These are phyloP conservation scores for Sporothrix variecibatus DNA, from an alignment of 2,329 filamentous ascomycete genomes.

Conservation along the genomic window DNA sequence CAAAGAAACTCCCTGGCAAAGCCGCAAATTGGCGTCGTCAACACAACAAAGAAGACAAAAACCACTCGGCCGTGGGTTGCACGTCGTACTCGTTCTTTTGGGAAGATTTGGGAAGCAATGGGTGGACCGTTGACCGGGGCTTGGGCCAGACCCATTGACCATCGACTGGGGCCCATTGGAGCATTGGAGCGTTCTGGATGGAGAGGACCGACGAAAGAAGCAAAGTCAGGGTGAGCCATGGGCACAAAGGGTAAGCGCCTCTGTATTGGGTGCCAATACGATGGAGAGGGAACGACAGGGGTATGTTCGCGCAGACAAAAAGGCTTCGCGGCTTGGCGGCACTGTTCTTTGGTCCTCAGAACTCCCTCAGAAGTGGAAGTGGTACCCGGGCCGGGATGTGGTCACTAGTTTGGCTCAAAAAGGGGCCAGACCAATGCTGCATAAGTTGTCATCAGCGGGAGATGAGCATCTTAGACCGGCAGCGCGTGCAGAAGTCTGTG, in stretches of 20 bases:
- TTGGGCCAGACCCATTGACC: slow-evolving; percentile 11
- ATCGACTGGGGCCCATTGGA: neutral
- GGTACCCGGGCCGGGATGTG: slow-evolving; percentile 3
- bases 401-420: slow-evolving; percentile 18
- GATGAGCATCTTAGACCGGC: slow-evolving; percentile 22
- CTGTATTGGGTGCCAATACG: slow-evolving; percentile 17
- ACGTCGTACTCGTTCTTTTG: neutral
- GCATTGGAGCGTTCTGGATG: slow-evolving; percentile 13
- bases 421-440: slow-evolving; percentile 22
- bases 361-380: neutral
- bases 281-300: slow-evolving; percentile 13
- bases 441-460: slow-evolving; percentile 26
- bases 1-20: neutral
- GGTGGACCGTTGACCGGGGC: slow-evolving; percentile 9
- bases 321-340: slow-evolving; percentile 17
- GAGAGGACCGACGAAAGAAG: slow-evolving; percentile 11
- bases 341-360: neutral
- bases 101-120: slow-evolving; percentile 17
- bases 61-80: neutral
- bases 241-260: slow-evolving; percentile 12
- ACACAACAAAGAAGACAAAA: neutral
- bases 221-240: slow-evolving; percentile 10
- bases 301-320: neutral
- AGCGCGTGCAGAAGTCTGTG: slow-evolving; percentile 13
- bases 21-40: neutral